phyloP scores from a whole-genome alignment of 345 rosid genomes.

The Syzygium aromaticum region DNA sequence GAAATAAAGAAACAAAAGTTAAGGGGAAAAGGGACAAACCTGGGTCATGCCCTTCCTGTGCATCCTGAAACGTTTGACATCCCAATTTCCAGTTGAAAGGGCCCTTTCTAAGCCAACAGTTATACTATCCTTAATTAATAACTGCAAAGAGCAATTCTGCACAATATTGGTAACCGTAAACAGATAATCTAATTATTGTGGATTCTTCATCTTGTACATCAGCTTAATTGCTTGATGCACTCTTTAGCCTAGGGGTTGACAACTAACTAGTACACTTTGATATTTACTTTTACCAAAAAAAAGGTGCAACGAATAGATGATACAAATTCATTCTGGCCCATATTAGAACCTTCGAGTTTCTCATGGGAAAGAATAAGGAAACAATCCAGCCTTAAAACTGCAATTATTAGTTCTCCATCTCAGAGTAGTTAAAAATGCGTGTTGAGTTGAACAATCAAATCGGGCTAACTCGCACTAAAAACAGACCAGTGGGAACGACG shows the following conservation, averaged over 20 bases:
- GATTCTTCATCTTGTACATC: neutral
- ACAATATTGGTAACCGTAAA: neutral
- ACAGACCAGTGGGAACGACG: neutral
- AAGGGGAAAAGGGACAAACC: constrained; percentile 27
- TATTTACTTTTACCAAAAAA: neutral
- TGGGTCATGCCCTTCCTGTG: constrained; percentile 96
- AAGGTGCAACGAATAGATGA: neutral
- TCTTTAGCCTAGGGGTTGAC: neutral
- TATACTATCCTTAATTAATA: constrained; percentile 32
- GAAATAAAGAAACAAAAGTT: constrained; percentile 2
- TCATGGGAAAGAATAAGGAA: neutral
- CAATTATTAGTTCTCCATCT: neutral
- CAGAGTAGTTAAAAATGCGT: neutral
- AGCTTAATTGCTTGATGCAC: neutral
- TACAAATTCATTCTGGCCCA: neutral
- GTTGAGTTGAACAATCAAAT: neutral
- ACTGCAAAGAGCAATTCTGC: neutral
- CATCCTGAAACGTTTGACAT: constrained; percentile 88
- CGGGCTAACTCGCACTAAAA: neutral
- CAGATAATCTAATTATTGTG: neutral
- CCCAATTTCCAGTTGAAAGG: constrained; percentile 90
- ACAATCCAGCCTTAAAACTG: neutral
- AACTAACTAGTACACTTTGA: neutral
- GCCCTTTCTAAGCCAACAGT: constrained; percentile 71
- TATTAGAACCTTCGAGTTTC: neutral